phyloP scores from a whole-genome alignment of 805 yeast species.

The Metschnikowia gelsemii region DNA sequence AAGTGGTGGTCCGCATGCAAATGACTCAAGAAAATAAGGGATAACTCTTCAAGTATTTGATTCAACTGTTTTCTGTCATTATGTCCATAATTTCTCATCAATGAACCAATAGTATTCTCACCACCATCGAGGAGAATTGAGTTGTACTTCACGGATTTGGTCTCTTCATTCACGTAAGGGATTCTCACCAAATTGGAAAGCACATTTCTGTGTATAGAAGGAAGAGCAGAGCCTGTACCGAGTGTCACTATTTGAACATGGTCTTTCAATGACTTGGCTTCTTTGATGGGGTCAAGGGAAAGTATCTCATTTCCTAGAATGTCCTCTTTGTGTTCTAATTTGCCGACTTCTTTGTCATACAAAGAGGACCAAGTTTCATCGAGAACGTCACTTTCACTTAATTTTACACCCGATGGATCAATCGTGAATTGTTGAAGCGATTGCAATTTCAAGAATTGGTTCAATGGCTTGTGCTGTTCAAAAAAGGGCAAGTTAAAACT shows the following conservation, averaged over 20 bases:
- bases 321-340: slow-evolving; percentile 15
- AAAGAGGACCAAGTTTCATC: slow-evolving; percentile 29
- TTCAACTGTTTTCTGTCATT: slow-evolving; percentile 35
- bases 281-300: slow-evolving; percentile 18
- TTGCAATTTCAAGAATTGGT: slow-evolving; percentile 26
- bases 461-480: slow-evolving; percentile 23
- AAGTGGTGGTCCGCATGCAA: slow-evolving; percentile 97
- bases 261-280: slow-evolving; percentile 34
- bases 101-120: slow-evolving; percentile 79
- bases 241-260: slow-evolving; percentile 70
- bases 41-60: slow-evolving; percentile 57
- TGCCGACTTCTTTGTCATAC: slow-evolving; percentile 28
- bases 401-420: slow-evolving; percentile 22
- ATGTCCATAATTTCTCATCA: slow-evolving; percentile 60
- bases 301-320: slow-evolving; percentile 23
- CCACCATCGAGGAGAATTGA: slow-evolving; percentile 86
- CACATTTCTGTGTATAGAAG: slow-evolving; percentile 82
- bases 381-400: slow-evolving; percentile 21
- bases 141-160: slow-evolving; percentile 31
- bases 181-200: slow-evolving; percentile 73
- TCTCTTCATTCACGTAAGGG: slow-evolving; percentile 42
- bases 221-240: slow-evolving; percentile 93
- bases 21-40: slow-evolving; percentile 75
- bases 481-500: slow-evolving; percentile 43
- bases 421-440: slow-evolving; percentile 32